Evolutionary conservation across 176 grass and related monocot genomes (phyloP).

Genomic region (Carex kokanica): DNA sequence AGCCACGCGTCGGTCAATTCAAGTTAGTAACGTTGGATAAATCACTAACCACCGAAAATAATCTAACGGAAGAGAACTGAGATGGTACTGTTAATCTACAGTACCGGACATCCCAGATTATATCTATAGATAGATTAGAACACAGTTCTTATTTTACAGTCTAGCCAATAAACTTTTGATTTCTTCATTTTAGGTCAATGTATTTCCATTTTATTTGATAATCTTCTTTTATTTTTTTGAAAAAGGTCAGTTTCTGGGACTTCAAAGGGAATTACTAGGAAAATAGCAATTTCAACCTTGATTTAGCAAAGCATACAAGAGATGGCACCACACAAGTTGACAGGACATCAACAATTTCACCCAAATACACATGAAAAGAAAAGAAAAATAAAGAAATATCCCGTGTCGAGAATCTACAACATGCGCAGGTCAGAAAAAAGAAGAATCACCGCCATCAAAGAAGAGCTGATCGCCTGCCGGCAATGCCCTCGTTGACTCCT

Average conservation of each 20-base stretch:
- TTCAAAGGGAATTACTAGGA: not conserved
- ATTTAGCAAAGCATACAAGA: conserved; percentile 12
- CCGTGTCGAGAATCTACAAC: conserved; percentile 26
- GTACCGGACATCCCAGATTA: no score
- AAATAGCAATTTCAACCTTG: not conserved
- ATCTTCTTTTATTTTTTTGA: not conserved
- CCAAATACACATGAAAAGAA: conserved; percentile 22
- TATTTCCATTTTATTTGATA: not conserved
- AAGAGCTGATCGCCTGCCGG: conserved; percentile 36
- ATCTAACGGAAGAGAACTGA: no score
- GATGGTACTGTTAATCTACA: no score
- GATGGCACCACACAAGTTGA: not conserved
- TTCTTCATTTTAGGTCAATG: not conserved
- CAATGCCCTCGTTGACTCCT: conserved; percentile 18
- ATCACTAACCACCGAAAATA: no score
- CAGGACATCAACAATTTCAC: conserved; percentile 10
- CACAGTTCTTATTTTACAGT: no score
- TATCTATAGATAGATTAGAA: no score
- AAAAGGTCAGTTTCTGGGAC: not conserved
- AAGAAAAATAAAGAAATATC: not conserved
- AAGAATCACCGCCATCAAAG: conserved; percentile 43
- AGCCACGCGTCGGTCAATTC: no score
- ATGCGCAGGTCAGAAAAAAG: conserved; percentile 31
- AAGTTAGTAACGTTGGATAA: no score
- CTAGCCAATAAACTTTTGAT: not conserved